Base-by-base conservation (phyloP, 2,329 filamentous ascomycete genomes). In the Monosporascus sp. region DNA sequence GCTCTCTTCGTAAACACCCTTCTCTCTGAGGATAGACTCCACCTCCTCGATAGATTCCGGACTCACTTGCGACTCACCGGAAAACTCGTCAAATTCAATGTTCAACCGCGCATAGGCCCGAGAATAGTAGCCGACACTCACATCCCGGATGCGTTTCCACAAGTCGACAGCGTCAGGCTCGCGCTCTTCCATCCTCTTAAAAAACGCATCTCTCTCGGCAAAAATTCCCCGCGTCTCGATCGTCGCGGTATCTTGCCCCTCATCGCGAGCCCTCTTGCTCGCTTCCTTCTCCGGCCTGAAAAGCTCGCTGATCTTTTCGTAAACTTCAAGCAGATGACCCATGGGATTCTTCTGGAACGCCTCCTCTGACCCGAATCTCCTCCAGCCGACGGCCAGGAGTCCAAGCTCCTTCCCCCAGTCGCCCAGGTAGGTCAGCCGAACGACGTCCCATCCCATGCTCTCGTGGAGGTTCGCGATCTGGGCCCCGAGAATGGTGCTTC, bases 351-450 rank as follows among this genome's bases (percentile, higher is more conserved):
- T 73, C n/a, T 77, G 67, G 17, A 89, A 74, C 58, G 80, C 77
- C 24, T 85, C 79, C 59, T 89, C 85, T 5, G 76, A 81, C 2
- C 86, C 87, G 58, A 85, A 88, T 52, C 78, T 78, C 57, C 84
- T 73, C 68, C 84, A 89, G 0, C 85, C 87, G 14, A 87, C 76
- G 1, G 83, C 83, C 27, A 89, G 72, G 0, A 89, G 75, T 38
- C 77, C 77, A 19, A 78, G 85, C 60, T 87, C 84, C 68, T 87
- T 87, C 2, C 87, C 87, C 86, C 87, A 89, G 62, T 90, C 87
- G 5, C 87, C 87, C 0, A 89, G 73, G 62, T 89, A 89, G 67
- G 89, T 89, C 74, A 89, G 80, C 26, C 81, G 77, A 27, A 82
- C 69, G 1, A 88, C 84, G 7, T 89, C 79, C 83, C 84, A 89